Base-by-base conservation (phyloP, 805 yeast species). In the Candida verbasci region DNA sequence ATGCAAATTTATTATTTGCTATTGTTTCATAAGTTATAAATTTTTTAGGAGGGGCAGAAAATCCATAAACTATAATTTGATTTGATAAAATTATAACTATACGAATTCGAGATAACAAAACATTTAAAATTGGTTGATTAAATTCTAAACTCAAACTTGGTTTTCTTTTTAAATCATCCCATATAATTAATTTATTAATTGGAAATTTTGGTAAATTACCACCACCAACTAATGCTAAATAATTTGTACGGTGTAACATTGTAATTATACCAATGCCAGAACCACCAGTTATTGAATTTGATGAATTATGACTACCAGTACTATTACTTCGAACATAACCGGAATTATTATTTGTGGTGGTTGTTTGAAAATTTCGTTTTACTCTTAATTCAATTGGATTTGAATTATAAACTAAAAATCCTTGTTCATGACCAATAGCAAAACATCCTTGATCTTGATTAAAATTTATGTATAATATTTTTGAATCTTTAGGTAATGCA, bases 361-460 rank as follows among this genome's bases (percentile, higher is more conserved):
- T 21, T 6, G 20, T 14, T 15, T 17, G 42, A 46, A 78, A 75
- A 17, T 65, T 71, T 40, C 89, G 65, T 48, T 75, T 70, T 38
- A 83, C 89, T 43, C 88, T 66, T 41, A 78, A 59, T 41, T 83
- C 93, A 65, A 89, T 70, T 3, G 98, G 97, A 53, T 86, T 89
- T 3, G 95, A 74, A 52, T 83, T 85, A 67, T 78, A 91, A 9
- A 91, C 95, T 37, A 79, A 64, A 56, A 91, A 88, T 12, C 97
- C 97, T 30, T 67, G 59, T 41, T 85, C 88, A 43, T 78, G 82
- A 35, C 93, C 85, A 17, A 86, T 68, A 14, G 95, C 86, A 62
- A 91, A 88, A 56, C 97, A 91, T 24, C 87, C 82, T 50, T 80
- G 84, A 61, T 89, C 96, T 59, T 87, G 95, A 60, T 91, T 91